These are phyloP conservation scores for Scheffersomyces cryptocercus DNA, from an alignment of 1,139 yeast species.

Conservation along the genomic window DNA sequence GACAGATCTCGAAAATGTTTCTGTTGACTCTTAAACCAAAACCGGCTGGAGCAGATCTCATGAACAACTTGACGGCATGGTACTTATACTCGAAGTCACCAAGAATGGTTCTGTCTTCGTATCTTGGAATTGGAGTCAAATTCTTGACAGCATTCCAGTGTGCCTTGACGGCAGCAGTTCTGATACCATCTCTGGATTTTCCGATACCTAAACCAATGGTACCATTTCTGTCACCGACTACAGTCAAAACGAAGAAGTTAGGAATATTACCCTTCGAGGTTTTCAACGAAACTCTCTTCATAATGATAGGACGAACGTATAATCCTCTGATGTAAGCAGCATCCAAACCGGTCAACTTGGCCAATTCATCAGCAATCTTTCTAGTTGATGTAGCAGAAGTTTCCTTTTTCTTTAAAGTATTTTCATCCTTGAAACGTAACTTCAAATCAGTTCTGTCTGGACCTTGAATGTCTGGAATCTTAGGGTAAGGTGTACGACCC, in stretches of 20 bases:
- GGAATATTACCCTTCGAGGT: constrained; percentile 93
- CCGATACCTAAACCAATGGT: constrained; percentile 97
- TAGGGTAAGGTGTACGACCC: constrained; percentile 42
- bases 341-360: constrained; percentile 74
- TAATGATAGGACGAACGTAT: constrained; percentile 64
- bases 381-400: constrained; percentile 18
- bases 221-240: constrained; percentile 92
- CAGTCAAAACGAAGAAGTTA: constrained; percentile 80
- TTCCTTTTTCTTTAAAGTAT: constrained; percentile 11
- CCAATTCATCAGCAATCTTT: constrained; percentile 56
- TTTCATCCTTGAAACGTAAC: constrained; percentile 33
- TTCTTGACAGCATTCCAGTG: constrained; percentile 94
- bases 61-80: constrained; percentile 81
- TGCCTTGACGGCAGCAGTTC: constrained; percentile 80
- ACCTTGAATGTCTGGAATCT: constrained; percentile 41
- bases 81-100: constrained; percentile 82
- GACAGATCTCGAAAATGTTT: constrained; percentile 87
- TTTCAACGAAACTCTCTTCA: constrained; percentile 87
- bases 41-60: constrained; percentile 91
- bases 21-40: constrained; percentile 93
- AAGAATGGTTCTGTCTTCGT: constrained; percentile 87
- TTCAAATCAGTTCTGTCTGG: constrained; percentile 44
- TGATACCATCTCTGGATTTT: constrained; percentile 76
- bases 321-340: constrained; percentile 64
- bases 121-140: constrained; percentile 77